Evolutionary conservation across 306 rosid genomes (phyloP).

Genomic region (Astragalus glycyphyllos): DNA sequence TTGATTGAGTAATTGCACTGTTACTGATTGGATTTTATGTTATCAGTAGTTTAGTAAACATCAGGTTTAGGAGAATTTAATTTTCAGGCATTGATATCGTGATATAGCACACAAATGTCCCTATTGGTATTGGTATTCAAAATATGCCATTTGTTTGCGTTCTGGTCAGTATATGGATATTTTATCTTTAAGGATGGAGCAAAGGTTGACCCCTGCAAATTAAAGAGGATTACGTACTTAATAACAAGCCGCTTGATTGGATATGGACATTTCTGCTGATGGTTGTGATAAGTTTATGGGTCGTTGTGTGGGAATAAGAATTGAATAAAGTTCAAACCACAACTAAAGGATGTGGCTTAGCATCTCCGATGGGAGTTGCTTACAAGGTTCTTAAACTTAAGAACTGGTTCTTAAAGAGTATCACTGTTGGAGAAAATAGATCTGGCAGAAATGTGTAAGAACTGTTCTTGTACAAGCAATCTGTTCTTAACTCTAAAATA

Average conservation of each 20-base stretch:
- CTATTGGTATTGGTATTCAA: constrained; percentile 21
- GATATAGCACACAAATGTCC: constrained; percentile 14
- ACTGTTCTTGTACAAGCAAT: too few species aligned
- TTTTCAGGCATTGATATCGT: constrained; percentile 20
- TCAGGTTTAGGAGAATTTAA: constrained; percentile 19
- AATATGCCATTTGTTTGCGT: constrained; percentile 9
- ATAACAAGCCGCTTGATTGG: constrained; percentile 18
- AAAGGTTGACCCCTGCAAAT: constrained; percentile 10
- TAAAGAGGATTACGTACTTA: background rate
- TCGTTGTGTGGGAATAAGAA: constrained; percentile 26
- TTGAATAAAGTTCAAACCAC: constrained; percentile 8
- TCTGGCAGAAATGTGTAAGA: too few species aligned
- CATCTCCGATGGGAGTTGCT: too few species aligned
- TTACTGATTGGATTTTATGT: constrained; percentile 6
- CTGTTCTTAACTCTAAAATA: too few species aligned
- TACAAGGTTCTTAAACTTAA: too few species aligned
- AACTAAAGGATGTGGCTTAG: background rate
- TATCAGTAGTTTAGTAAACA: constrained; percentile 24
- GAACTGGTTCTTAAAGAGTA: too few species aligned
- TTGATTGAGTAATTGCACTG: constrained; percentile 16
- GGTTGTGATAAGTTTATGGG: constrained; percentile 14
- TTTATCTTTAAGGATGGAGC: constrained; percentile 9
- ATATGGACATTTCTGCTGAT: constrained; percentile 17
- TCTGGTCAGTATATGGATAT: constrained; percentile 11
- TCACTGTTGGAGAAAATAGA: too few species aligned